Base-by-base conservation (phyloP, 192 early-diverging fungal genomes). In the Coemansia sp. region DNA sequence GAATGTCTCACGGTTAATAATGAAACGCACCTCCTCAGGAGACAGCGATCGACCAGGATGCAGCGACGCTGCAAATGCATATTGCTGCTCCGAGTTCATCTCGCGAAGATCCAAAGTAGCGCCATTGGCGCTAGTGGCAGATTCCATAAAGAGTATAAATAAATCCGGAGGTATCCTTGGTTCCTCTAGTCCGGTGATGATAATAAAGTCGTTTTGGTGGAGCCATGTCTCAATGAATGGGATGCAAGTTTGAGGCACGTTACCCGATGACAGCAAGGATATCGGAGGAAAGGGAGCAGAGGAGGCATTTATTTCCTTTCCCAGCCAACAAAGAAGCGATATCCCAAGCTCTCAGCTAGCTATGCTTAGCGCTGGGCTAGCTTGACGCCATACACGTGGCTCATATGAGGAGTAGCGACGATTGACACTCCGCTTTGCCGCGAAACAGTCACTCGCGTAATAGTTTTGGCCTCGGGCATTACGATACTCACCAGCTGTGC, bases 351-450 rank as follows among this genome's bases (percentile, higher is more conserved):
- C 31, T 1, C 31, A 3, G 56, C 64, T 56, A 20, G 31, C 7
- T 42, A 9, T 20, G 33, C 5, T 34, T 76, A 81, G 62, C 70
- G 69, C 3, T 58, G 40, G 9, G 63, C 53, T 20, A 76, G 67
- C 51, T 81, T 81, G 28, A 81, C 72, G 23, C 59, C 73, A 38
- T 69, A 70, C 0, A 81, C 51, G 34, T 81, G 73, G 55, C 48
- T 60, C 48, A 70, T 70, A 34, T 76, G 67, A 11, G 67, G 66
- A 14, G 79, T 81, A 2, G 74, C 73, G 10, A 75, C 73, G 4
- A 81, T 37, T 18, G 69, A 60, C 24, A 40, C 50, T 26, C 74
- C 79, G 53, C 59, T 62, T 36, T 76, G 69, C 24, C 73, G 65
- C 31, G 66, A 65, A 26, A 81, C 37, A 9, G 73, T 73, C 34